Evolutionary conservation across 2,329 filamentous ascomycete species (phyloP).

Genomic region (Rosellinia necatrix): DNA sequence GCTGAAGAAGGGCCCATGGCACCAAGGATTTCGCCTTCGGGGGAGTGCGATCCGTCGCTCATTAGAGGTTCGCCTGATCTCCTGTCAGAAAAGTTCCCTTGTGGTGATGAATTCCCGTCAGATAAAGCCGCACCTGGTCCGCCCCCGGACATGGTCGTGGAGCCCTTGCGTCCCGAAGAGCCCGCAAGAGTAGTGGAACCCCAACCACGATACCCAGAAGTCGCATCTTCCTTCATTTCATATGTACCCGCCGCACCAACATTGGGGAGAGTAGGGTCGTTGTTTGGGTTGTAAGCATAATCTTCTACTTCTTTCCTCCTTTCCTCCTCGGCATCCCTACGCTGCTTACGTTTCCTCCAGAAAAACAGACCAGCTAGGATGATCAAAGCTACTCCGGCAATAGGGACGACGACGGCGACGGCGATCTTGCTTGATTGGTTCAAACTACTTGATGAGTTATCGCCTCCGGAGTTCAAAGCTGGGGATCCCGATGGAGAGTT

Average conservation of each 20-base stretch:
- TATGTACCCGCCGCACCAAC: conserved; percentile 59
- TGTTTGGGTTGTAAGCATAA: conserved; percentile 97
- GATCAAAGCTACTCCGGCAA: conserved; percentile 82
- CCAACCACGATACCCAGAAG: conserved; percentile 90
- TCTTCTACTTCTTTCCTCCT: conserved; percentile 96
- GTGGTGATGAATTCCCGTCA: conserved; percentile 72
- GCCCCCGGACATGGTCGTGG: conserved; percentile 85
- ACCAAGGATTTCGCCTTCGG: conserved; percentile 82
- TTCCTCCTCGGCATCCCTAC: conserved; percentile 83
- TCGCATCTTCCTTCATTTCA: conserved; percentile 78
- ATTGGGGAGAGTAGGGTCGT: conserved; percentile 76
- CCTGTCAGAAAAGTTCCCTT: conserved; percentile 68
- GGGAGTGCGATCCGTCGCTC: conserved; percentile 56
- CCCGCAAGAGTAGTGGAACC: conserved; percentile 73
- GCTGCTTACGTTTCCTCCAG: conserved; percentile 87
- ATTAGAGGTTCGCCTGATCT: conserved; percentile 70
- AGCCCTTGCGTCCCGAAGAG: conserved; percentile 79
- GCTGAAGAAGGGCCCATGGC: conserved; percentile 76
- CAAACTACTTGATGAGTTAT: conserved; percentile 50
- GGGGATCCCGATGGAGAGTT: conserved; percentile 29
- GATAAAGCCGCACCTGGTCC: conserved; percentile 69
- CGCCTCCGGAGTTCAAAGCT: conserved; percentile 26
- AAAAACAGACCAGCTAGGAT: conserved; percentile 78
- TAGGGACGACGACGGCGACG: conserved; percentile 90
- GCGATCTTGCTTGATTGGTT: conserved; percentile 75